Evolutionary conservation across 2,329 filamentous ascomycete genomes (phyloP).

Genomic region (Domatiomyces catenatus): DNA sequence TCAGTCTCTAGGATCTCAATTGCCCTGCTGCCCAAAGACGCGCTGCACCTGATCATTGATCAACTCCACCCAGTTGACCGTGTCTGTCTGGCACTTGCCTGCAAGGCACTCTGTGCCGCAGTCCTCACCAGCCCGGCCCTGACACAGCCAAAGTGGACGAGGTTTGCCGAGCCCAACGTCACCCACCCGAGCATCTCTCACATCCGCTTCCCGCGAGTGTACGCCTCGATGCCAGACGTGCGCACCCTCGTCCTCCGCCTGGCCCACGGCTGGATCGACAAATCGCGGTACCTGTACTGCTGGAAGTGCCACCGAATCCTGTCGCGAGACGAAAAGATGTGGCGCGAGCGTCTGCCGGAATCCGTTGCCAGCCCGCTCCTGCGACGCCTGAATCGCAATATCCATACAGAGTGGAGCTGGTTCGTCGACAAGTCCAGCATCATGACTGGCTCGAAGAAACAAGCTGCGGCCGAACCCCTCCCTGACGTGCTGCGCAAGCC

Average conservation of each 20-base stretch:
- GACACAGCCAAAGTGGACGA: constrained; percentile 2
- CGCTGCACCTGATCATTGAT: constrained; percentile 11
- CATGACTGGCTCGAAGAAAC: no score
- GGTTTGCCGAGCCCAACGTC: constrained; percentile 2
- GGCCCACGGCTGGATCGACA: constrained; percentile 15
- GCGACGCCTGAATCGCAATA: neutral
- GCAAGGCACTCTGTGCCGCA: constrained; percentile 10
- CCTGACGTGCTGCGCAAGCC: no score
- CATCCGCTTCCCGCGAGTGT: constrained; percentile 3
- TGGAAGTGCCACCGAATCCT: constrained; percentile 12
- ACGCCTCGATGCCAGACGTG: constrained; percentile 3
- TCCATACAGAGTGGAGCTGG: neutral
- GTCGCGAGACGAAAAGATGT: constrained; percentile 9
- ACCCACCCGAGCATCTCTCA: neutral
- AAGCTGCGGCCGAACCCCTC: no score
- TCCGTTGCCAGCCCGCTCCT: neutral
- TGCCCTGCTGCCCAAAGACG: constrained; percentile 6
- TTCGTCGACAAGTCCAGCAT: neutral
- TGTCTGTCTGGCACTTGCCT: constrained; percentile 15
- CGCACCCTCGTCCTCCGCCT: constrained; percentile 11
- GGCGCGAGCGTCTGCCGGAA: constrained; percentile 5
- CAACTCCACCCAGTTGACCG: constrained; percentile 15
- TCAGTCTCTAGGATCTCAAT: neutral
- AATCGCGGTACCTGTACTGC: constrained; percentile 13
- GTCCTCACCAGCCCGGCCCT: constrained; percentile 8